Evolutionary conservation across 176 grass and related monocot species (phyloP).

Genomic region (Paspalum notatum): DNA sequence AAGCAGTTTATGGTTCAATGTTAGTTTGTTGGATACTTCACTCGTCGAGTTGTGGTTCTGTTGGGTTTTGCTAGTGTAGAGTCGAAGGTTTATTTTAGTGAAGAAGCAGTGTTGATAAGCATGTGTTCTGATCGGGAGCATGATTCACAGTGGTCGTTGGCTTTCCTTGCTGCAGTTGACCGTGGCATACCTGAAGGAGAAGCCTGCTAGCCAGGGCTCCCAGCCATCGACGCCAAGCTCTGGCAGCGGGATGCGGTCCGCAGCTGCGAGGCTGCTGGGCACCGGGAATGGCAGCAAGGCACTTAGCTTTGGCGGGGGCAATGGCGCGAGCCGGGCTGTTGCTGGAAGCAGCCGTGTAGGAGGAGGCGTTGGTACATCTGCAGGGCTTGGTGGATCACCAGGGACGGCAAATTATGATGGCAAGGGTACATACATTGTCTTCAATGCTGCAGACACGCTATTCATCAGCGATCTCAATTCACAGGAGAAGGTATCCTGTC

Average conservation of each 20-base stretch:
- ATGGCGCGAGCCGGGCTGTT: constrained; percentile 63
- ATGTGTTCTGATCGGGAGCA: neutral
- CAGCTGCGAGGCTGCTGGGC: constrained; percentile 90
- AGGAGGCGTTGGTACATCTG: constrained; percentile 61
- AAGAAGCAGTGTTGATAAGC: neutral
- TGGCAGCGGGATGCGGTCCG: constrained; percentile 78
- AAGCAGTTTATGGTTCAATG: neutral
- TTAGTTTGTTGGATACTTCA: neutral
- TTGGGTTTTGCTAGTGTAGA: neutral
- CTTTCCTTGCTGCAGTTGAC: constrained; percentile 51
- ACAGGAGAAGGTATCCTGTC: constrained; percentile 73
- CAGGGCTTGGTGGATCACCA: constrained; percentile 52
- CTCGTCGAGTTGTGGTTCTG: neutral
- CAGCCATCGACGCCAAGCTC: constrained; percentile 71
- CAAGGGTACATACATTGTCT: constrained; percentile 87
- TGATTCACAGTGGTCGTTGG: neutral
- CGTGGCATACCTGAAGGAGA: constrained; percentile 89
- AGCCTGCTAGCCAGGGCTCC: constrained; percentile 65
- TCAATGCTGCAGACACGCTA: constrained; percentile 82
- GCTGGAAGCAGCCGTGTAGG: constrained; percentile 65
- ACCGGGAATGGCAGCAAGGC: constrained; percentile 72
- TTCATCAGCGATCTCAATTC: constrained; percentile 97
- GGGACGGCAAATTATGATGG: constrained; percentile 73
- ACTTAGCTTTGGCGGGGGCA: constrained; percentile 83
- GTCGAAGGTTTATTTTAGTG: neutral